Percentiles rank a stretch among this genome's conserved stretches.
These are phyloP conservation scores for Phaeosphaeria sp. DNA, from an alignment of 2,329 filamentous ascomycete species.

Conservation along the genomic window DNA sequence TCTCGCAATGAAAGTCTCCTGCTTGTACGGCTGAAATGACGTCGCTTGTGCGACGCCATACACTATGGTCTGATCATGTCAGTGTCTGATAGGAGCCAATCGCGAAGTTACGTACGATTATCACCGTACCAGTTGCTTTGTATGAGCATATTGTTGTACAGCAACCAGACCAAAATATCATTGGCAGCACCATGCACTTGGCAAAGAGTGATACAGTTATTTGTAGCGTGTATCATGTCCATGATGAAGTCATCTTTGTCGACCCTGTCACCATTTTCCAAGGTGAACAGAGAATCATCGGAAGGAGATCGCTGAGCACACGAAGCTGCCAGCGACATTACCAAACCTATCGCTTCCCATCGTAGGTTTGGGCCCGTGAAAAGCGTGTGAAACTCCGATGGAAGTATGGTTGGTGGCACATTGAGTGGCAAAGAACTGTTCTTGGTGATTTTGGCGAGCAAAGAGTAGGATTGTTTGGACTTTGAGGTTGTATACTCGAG, in stretches of 20 bases:
- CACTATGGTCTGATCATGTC: constrained; percentile 39
- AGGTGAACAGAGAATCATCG: constrained; percentile 37
- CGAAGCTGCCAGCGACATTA: constrained; percentile 35
- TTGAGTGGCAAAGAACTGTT: constrained; percentile 42
- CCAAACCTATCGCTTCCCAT: constrained; percentile 43
- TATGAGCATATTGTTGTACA: constrained; percentile 40
- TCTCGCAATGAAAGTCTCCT: constrained; percentile 41
- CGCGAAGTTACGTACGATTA: constrained; percentile 32
- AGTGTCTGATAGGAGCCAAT: constrained; percentile 1
- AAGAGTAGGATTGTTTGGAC: constrained; percentile 22
- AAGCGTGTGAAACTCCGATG: constrained; percentile 42
- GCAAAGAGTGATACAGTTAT: constrained; percentile 45
- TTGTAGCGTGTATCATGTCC: constrained; percentile 43
- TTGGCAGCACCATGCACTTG: constrained; percentile 46
- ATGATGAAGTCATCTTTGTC: constrained; percentile 42
- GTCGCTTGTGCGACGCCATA: constrained; percentile 43
- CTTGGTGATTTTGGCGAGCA: constrained; percentile 38
- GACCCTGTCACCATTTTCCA: constrained; percentile 36
- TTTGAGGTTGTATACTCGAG: constrained; percentile 9
- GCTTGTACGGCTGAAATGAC: constrained; percentile 6
- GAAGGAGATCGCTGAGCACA: constrained; percentile 42
- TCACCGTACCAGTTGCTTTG: constrained; percentile 45
- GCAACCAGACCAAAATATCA: constrained; percentile 45
- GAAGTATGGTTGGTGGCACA: constrained; percentile 36
- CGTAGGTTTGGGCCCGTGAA: constrained; percentile 44